phyloP scores from a whole-genome alignment of 306 rosid genomes.

The Herpetospermum pedunculosum region DNA sequence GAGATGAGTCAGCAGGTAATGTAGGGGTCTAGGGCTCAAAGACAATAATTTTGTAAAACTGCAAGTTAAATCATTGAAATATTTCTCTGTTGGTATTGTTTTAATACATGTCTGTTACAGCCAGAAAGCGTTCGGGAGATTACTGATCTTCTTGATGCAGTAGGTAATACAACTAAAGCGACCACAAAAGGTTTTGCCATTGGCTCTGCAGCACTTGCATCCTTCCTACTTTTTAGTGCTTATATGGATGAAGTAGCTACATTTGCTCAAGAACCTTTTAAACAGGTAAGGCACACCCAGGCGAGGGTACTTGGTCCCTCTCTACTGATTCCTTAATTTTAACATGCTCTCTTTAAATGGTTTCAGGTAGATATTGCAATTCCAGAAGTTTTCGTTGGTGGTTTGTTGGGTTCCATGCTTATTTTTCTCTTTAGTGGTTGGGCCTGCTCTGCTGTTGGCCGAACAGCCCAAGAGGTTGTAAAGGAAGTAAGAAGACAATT shows the following conservation, averaged over 20 bases:
- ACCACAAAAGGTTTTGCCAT: constrained; percentile 98
- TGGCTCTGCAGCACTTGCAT: constrained; percentile 98
- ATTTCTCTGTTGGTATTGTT: not conserved
- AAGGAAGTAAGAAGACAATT: constrained; percentile 96
- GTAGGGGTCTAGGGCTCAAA: constrained; percentile 13
- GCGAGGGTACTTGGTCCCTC: constrained; percentile 8
- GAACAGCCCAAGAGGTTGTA: constrained; percentile 98
- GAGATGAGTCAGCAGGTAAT: constrained; percentile 98
- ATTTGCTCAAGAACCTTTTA: constrained; percentile 69
- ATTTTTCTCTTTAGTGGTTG: constrained; percentile 88
- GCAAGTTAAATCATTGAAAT: not conserved
- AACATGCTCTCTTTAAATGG: constrained; percentile 13
- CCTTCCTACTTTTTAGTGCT: constrained; percentile 96
- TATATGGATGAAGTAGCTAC: constrained; percentile 93
- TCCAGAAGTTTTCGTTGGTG: constrained; percentile 92
- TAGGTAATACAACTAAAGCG: constrained; percentile 96
- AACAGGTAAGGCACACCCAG: constrained; percentile 42
- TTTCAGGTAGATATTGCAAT: constrained; percentile 94
- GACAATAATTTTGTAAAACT: not conserved
- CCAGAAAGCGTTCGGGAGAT: constrained; percentile 97
- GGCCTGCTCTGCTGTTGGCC: constrained; percentile 97
- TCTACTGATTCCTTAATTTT: constrained; percentile 6
- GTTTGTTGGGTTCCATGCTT: constrained; percentile 96
- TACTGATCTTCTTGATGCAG: constrained; percentile 95
- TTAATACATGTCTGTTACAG: constrained; percentile 29